Evolutionary conservation across 495 filamentous ascomycete genomes (phyloP).

Genomic region (Chaetomium cochliodes): DNA sequence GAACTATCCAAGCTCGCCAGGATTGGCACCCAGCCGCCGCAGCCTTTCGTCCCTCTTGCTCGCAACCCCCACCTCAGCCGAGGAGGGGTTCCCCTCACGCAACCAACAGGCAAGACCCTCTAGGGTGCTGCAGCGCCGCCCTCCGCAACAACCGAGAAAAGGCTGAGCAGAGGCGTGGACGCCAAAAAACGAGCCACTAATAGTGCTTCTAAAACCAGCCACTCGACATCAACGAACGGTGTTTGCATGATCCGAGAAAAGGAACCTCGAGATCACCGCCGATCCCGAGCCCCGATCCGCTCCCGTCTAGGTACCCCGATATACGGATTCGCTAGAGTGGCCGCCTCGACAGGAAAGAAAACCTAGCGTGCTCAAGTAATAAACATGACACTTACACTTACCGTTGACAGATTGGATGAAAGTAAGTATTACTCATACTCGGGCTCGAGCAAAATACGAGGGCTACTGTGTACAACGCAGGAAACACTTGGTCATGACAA

Average conservation of each 20-base stretch:
- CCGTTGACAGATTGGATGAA: too few species aligned
- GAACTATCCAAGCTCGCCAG: background rate
- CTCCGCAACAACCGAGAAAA: background rate
- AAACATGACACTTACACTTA: too few species aligned
- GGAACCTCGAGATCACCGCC: background rate
- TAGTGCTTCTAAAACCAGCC: background rate
- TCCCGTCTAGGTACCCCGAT: background rate
- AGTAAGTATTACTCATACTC: too few species aligned
- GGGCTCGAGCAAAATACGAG: too few species aligned
- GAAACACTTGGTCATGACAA: too few species aligned
- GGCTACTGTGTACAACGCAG: too few species aligned
- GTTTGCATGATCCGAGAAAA: background rate
- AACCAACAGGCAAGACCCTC: background rate
- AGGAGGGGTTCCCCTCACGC: slow-evolving; percentile 6
- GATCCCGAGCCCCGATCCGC: background rate
- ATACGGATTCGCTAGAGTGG: background rate
- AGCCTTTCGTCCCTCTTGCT: background rate
- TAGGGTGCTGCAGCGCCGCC: background rate
- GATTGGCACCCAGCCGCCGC: background rate
- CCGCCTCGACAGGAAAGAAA: background rate
- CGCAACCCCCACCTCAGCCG: background rate
- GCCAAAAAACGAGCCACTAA: background rate
- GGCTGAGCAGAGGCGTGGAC: background rate
- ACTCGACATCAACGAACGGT: background rate
- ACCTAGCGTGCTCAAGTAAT: too few species aligned